Evolutionary conservation across 345 rosid genomes (phyloP), one percentile per base, ranked within the genome.

Genomic region (Syzygium aqueum): DNA sequence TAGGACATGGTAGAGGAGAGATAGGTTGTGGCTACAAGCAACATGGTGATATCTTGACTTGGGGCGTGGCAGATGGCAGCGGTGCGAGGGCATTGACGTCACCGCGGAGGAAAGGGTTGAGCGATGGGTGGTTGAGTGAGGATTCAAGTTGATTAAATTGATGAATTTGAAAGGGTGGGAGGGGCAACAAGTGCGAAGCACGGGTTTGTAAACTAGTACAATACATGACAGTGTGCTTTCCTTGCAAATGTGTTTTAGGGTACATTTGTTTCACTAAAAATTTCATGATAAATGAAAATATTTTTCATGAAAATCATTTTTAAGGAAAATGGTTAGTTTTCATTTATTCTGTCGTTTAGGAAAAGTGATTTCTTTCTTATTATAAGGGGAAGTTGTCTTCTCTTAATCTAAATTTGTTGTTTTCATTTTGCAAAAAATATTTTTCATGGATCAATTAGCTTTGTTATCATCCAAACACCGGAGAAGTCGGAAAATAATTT

Each of bases 311-410:
- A 51, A 51, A 51, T 13, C 15, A 51, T 51, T 51, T 51, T 51
- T 17, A 51, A 51, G 17, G 0, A n/a, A 61, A 61, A 61, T 0
- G 1, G 19, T 12, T 6, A 12, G 16, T 27, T 61, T n/a, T 61
- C 8, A 12, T 61, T 0, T 13, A 15, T 63, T 63, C 13, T 19
- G 1, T 30, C 0, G 8, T 30, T 65, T 65, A 30, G 12, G 43
- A 6, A 65, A 30, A 65, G 12, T 10, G 6, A 8, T 16, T 16
- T 65, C 11, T 7, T 8, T 3, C 11, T 65, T 30, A 3, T 1
- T 17, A 61, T 14, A 61, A n/a, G 0, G 3, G 13, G 19, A 61
- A n/a, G 17, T 61, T 3, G 19, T n/a, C 14, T 61, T 12, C 0
- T 17, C 4, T 3, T 17, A 0, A 61, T 61, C 19, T 61, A 14